A percentile compares a stretch with the other conserved stretches of the same genome.
These are phyloP conservation scores for Chalciporus sphaerocephalus DNA, from an alignment of 768 basidiomycete species.

Conservation along the genomic window DNA sequence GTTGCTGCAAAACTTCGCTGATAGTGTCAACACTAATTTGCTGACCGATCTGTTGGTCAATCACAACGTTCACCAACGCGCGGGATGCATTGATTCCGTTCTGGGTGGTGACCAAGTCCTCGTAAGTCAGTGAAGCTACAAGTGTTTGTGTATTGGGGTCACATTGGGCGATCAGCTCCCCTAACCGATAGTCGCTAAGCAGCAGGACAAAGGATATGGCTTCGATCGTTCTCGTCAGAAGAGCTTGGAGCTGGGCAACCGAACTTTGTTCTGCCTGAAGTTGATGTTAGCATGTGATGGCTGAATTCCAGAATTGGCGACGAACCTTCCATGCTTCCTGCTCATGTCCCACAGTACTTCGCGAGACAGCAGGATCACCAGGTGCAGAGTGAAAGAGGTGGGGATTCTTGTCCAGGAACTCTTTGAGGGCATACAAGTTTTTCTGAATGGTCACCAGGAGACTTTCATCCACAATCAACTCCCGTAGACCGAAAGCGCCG, in stretches of 20 bases:
- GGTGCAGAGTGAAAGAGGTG: constrained; percentile 83
- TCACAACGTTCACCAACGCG: constrained; percentile 89
- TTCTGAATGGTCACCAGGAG: constrained; percentile 68
- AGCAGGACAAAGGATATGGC: constrained; percentile 91
- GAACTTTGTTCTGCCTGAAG: constrained; percentile 75
- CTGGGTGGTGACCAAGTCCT: constrained; percentile 80
- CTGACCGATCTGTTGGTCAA: constrained; percentile 96
- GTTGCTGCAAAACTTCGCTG: constrained; percentile 88
- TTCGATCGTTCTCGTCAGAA: constrained; percentile 85
- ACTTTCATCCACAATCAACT: constrained; percentile 60
- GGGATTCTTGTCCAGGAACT: constrained; percentile 75
- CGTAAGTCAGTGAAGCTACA: constrained; percentile 70
- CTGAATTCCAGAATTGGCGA: not conserved
- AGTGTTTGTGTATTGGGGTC: constrained; percentile 66
- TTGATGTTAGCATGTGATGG: constrained; percentile 10
- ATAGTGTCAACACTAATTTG: constrained; percentile 97
- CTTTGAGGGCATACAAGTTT: constrained; percentile 72
- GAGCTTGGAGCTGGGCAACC: constrained; percentile 66
- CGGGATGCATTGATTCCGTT: constrained; percentile 86
- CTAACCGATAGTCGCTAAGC: constrained; percentile 84
- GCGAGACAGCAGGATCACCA: constrained; percentile 57
- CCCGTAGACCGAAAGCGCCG: constrained; percentile 45
- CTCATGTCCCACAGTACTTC: constrained; percentile 54
- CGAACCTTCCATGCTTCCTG: constrained; percentile 87
- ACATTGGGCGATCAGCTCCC: constrained; percentile 78